Conservation (phyloP, 2,329 filamentous ascomycete species). For the Phialemoniopsis sp. region DNA sequence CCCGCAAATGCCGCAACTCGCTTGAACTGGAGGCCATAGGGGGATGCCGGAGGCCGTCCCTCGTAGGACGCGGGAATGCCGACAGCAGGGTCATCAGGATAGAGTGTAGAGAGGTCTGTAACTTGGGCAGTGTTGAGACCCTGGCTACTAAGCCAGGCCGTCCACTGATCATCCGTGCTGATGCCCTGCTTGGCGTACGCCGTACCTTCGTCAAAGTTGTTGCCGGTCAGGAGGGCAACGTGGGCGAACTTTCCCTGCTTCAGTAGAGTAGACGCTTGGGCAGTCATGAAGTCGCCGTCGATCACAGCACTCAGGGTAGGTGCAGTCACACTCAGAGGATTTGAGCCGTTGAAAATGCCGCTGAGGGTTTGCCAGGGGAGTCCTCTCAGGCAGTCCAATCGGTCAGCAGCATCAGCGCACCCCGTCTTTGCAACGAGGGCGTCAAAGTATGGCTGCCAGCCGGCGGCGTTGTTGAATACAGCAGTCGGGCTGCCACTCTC, state of each 20-base stretch:
- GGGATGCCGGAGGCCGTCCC: constrained; percentile 15
- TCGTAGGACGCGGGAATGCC: constrained; percentile 40
- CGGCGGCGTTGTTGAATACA: constrained; percentile 4
- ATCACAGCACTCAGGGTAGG: constrained; percentile 19
- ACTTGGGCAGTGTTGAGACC: no score
- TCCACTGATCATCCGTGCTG: no score
- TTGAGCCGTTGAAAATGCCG: neutral
- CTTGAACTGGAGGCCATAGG: constrained; percentile 44
- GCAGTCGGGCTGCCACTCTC: constrained; percentile 1
- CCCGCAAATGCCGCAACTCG: constrained; percentile 49
- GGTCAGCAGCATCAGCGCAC: constrained; percentile 9
- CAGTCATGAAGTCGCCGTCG: constrained; percentile 38
- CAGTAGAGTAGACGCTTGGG: constrained; percentile 49
- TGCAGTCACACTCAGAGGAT: neutral
- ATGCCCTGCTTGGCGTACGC: constrained; percentile 37
- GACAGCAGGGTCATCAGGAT: constrained; percentile 43
- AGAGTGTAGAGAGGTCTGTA: constrained; percentile 22
- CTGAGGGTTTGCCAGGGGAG: constrained; percentile 22
- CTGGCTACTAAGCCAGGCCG: no score
- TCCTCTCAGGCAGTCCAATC: constrained; percentile 23
- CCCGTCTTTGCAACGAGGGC: constrained; percentile 8
- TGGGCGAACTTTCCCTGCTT: constrained; percentile 55
- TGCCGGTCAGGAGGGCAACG: constrained; percentile 61
- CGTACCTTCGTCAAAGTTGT: constrained; percentile 62
- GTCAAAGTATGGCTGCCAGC: constrained; percentile 10